A percentile compares a stretch with the other conserved stretches of the same genome.
Conservation (phyloP, 2,329 filamentous ascomycete species). For the Neonectria magnoliae region DNA sequence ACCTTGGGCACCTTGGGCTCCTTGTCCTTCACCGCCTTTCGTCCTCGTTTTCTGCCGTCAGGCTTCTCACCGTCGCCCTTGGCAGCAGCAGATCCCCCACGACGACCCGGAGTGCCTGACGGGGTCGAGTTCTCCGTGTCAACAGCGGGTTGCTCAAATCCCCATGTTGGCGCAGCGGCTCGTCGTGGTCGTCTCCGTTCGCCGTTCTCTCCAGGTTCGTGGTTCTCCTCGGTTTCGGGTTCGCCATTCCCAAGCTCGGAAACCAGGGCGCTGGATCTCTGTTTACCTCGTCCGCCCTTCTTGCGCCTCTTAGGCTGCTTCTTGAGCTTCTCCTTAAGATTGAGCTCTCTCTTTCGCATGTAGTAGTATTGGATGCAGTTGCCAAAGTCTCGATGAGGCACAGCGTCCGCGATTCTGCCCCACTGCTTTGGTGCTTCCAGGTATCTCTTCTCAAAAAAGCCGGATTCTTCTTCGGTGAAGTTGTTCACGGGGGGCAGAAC, state of each 20-base stretch:
- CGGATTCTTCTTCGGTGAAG: slow-evolving; percentile 76
- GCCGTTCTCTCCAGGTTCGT: slow-evolving; percentile 67
- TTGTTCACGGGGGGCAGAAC: slow-evolving; percentile 79
- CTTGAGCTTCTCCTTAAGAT: slow-evolving; percentile 80
- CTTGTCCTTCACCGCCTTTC: slow-evolving; percentile 54
- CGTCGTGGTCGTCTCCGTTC: slow-evolving; percentile 70
- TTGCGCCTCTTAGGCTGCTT: slow-evolving; percentile 69
- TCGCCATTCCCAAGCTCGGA: slow-evolving; percentile 72
- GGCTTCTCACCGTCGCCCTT: slow-evolving; percentile 61
- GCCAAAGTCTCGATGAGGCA: slow-evolving; percentile 76
- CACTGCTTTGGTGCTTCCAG: slow-evolving; percentile 83
- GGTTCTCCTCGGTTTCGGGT: slow-evolving; percentile 64
- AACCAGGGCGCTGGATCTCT: slow-evolving; percentile 71
- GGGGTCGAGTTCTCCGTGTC: slow-evolving; percentile 71
- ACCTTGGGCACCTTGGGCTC: slow-evolving; percentile 53
- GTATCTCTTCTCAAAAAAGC: slow-evolving; percentile 78
- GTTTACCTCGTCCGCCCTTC: slow-evolving; percentile 66
- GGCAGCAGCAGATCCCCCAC: slow-evolving; percentile 52
- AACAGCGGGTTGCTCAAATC: slow-evolving; percentile 66
- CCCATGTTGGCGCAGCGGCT: slow-evolving; percentile 77
- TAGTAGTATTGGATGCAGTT: slow-evolving; percentile 90
- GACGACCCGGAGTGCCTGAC: slow-evolving; percentile 65
- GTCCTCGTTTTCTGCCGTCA: slow-evolving; percentile 50
- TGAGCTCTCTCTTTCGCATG: slow-evolving; percentile 77
- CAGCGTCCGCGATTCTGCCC: slow-evolving; percentile 76